These are phyloP conservation scores for Erodium moschatum DNA, from an alignment of 441 rosid species.

Conservation along the genomic window DNA sequence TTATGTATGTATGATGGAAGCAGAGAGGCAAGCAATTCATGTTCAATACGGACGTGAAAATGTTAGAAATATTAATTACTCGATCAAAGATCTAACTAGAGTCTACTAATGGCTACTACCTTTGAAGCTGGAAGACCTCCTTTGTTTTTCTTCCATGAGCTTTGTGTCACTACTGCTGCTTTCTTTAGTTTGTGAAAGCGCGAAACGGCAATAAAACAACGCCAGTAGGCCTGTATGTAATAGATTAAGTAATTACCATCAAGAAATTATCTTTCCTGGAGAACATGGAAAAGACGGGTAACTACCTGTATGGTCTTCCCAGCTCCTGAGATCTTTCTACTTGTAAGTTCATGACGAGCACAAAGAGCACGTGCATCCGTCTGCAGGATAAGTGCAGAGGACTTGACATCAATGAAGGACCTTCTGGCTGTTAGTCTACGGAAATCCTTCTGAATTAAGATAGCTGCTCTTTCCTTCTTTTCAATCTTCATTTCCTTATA, in stretches of 20 bases:
- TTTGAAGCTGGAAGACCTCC: constrained; percentile 36
- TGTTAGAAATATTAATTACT: not conserved
- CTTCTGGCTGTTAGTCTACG: constrained; percentile 51
- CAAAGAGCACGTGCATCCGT: constrained; percentile 68
- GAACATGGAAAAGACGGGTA: constrained; percentile 19
- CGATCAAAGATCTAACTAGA: not conserved
- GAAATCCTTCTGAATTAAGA: constrained; percentile 71
- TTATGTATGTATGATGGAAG: not conserved
- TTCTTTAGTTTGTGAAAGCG: constrained; percentile 65
- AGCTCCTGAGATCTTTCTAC: constrained; percentile 60
- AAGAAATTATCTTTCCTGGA: constrained; percentile 19
- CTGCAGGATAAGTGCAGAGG: constrained; percentile 56
- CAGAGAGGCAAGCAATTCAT: not conserved
- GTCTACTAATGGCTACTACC: not conserved
- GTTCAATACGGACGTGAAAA: not conserved
- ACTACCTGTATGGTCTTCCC: constrained; percentile 65
- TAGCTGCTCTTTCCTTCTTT: constrained; percentile 47
- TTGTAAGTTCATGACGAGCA: constrained; percentile 68
- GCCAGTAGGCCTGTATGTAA: constrained; percentile 65
- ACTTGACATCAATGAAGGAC: constrained; percentile 49
- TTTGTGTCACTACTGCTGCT: constrained; percentile 61
- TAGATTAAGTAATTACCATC: constrained; percentile 8
- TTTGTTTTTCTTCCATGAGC: constrained; percentile 79
- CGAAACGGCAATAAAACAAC: constrained; percentile 47
- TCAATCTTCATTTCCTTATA: constrained; percentile 35